Conservation (phyloP, 164 flowering plant genomes). For the Cinnamomum chago region DNA sequence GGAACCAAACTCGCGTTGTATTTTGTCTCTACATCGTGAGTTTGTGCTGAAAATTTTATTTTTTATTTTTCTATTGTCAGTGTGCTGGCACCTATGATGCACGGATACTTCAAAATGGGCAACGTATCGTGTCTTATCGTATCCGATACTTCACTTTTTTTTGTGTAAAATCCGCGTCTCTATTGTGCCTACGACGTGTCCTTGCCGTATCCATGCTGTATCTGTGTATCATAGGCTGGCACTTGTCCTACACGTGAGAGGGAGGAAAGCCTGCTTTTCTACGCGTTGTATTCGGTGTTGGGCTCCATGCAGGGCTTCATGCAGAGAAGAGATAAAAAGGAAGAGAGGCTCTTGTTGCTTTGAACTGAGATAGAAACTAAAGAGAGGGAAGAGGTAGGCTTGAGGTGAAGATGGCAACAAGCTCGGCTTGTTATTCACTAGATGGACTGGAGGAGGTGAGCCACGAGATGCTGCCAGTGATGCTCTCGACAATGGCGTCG, state of each 20-base stretch:
- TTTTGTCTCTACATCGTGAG: neutral
- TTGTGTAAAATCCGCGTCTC: too few species aligned
- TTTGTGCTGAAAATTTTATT: neutral
- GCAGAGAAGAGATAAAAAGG: too few species aligned
- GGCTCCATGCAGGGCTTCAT: too few species aligned
- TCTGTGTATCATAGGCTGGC: too few species aligned
- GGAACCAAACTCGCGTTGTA: neutral
- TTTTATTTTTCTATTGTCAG: neutral
- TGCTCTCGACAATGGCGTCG: neutral
- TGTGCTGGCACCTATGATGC: neutral
- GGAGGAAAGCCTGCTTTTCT: neutral
- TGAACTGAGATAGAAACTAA: neutral
- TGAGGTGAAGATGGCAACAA: neutral
- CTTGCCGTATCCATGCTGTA: too few species aligned
- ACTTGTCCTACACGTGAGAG: neutral
- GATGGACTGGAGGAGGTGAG: neutral
- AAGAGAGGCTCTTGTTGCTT: too few species aligned
- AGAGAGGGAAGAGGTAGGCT: neutral
- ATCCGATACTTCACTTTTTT: too few species aligned
- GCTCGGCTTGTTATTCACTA: neutral
- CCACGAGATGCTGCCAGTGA: too few species aligned
- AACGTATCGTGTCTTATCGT: too few species aligned
- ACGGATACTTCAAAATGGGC: too few species aligned
- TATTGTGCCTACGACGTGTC: too few species aligned
- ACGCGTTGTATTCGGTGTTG: too few species aligned